A percentile compares a stretch with the other conserved stretches of the same genome.
Evolutionary conservation across 2,329 filamentous ascomycete genomes (phyloP).

Genomic region (Cytospora leucostoma): DNA sequence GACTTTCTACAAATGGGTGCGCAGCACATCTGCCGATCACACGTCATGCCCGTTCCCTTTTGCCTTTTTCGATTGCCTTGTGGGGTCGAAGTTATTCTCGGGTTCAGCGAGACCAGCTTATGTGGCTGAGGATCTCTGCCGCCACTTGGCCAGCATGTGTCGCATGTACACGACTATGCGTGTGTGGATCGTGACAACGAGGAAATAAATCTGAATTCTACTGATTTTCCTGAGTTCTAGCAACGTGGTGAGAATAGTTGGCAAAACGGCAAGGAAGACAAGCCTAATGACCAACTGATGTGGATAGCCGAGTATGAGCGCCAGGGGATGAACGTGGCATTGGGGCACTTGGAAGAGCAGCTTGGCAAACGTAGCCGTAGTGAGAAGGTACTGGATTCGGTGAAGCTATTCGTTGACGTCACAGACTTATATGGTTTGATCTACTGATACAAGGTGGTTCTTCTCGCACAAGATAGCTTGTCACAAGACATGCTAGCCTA

Average conservation of each 20-base stretch:
- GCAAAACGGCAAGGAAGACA: slow-evolving; percentile 11
- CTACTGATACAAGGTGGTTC: no score
- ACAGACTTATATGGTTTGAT: slow-evolving; percentile 14
- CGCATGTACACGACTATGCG: slow-evolving; percentile 40
- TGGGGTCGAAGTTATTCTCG: background rate
- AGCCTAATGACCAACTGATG: background rate
- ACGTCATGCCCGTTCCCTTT: slow-evolving; percentile 26
- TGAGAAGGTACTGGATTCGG: background rate
- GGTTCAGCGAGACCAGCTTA: background rate
- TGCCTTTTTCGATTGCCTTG: slow-evolving; percentile 23
- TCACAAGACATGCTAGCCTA: no score
- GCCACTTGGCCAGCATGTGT: slow-evolving; percentile 35
- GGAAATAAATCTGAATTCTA: slow-evolving; percentile 38
- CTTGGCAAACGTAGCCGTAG: background rate
- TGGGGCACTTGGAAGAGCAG: background rate
- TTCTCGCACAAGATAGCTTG: no score
- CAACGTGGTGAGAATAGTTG: no score
- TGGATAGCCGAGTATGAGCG: slow-evolving; percentile 11
- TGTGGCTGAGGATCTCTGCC: slow-evolving; percentile 15
- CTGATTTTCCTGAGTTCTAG: slow-evolving; percentile 38
- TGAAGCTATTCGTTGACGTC: slow-evolving; percentile 1
- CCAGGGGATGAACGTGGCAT: background rate
- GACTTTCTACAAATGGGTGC: slow-evolving; percentile 25
- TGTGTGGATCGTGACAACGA: slow-evolving; percentile 34
- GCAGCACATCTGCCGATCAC: slow-evolving; percentile 22